Percentiles rank a stretch among this genome's conserved stretches.
These are phyloP conservation scores for Cystofilobasidium bisporidii DNA, from an alignment of 768 basidiomycete genomes.

Conservation along the genomic window DNA sequence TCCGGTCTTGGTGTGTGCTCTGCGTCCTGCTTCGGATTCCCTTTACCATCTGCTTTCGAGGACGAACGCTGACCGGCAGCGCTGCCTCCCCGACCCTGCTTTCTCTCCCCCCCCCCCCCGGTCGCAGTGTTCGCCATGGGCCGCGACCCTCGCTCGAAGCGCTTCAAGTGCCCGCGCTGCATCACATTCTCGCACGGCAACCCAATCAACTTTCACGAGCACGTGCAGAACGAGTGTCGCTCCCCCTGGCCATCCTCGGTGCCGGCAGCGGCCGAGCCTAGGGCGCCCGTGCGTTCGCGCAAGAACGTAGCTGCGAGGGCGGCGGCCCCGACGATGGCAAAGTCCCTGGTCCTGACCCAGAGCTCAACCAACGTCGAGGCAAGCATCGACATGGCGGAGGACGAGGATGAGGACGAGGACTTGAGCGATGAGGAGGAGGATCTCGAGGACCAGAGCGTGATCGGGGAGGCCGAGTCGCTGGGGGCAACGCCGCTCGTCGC, in stretches of 20 bases:
- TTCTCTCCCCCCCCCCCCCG: too few relatives aligned
- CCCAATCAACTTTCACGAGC: constrained; percentile 1
- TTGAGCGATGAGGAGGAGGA: not conserved
- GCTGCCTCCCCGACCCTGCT: not conserved
- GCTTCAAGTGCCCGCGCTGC: constrained; percentile 8
- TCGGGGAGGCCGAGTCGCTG: not conserved
- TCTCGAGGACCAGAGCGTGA: not conserved
- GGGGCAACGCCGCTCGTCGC: not conserved
- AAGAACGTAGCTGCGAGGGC: not conserved
- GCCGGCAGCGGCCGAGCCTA: not conserved
- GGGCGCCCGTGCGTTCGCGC: not conserved
- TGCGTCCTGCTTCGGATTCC: not conserved
- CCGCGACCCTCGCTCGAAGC: not conserved
- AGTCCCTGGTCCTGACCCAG: too few relatives aligned
- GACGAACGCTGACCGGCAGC: too few relatives aligned
- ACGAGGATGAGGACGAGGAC: not conserved
- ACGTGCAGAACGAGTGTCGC: not conserved
- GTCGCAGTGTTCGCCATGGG: not conserved
- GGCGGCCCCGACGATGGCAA: too few relatives aligned
- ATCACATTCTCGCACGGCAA: not conserved
- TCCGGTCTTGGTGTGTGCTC: not conserved
- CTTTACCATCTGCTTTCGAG: too few relatives aligned
- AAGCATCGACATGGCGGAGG: not conserved
- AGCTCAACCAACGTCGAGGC: not conserved
- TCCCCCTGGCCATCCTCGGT: not conserved